These are phyloP conservation scores for Arachnopeziza araneosa DNA, from an alignment of 2,329 filamentous ascomycete genomes.

Conservation along the genomic window DNA sequence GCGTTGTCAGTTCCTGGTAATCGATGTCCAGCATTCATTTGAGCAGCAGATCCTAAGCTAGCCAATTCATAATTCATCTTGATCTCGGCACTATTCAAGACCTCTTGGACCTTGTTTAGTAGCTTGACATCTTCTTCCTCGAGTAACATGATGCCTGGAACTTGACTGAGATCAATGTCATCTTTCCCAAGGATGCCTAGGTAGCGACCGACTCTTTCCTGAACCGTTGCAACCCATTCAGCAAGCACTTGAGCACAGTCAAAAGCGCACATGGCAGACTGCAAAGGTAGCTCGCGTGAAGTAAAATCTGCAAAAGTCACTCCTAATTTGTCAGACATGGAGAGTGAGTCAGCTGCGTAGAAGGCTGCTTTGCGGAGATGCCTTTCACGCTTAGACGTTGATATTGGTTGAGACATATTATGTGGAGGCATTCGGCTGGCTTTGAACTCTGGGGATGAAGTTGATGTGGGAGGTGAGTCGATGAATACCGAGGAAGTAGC, in stretches of 20 bases:
- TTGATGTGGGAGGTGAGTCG: constrained; percentile 48
- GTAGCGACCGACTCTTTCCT: constrained; percentile 88
- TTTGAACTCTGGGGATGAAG: constrained; percentile 39
- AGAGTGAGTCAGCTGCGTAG: constrained; percentile 86
- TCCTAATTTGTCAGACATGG: constrained; percentile 80
- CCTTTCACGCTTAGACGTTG: constrained; percentile 70
- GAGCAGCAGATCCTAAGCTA: constrained; percentile 46
- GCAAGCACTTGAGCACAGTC: constrained; percentile 92
- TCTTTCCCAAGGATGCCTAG: constrained; percentile 82
- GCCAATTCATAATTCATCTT: constrained; percentile 65
- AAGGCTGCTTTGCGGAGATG: constrained; percentile 92
- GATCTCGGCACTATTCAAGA: constrained; percentile 69
- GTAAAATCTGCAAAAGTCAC: constrained; percentile 80
- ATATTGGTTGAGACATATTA: constrained; percentile 28
- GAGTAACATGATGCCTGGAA: constrained; percentile 82
- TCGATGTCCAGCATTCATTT: constrained; percentile 43
- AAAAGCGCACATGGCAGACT: constrained; percentile 86
- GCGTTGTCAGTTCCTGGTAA: constrained; percentile 56
- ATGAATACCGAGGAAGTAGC: constrained; percentile 40
- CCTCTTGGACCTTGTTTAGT: constrained; percentile 73
- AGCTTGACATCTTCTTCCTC: constrained; percentile 90
- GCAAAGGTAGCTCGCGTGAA: constrained; percentile 79
- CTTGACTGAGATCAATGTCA: constrained; percentile 69
- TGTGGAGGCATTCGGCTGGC: constrained; percentile 10
- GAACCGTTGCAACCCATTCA: constrained; percentile 89